Conservation (phyloP, 306 rosid genomes). For the Dalbergia cochinchinensis region DNA sequence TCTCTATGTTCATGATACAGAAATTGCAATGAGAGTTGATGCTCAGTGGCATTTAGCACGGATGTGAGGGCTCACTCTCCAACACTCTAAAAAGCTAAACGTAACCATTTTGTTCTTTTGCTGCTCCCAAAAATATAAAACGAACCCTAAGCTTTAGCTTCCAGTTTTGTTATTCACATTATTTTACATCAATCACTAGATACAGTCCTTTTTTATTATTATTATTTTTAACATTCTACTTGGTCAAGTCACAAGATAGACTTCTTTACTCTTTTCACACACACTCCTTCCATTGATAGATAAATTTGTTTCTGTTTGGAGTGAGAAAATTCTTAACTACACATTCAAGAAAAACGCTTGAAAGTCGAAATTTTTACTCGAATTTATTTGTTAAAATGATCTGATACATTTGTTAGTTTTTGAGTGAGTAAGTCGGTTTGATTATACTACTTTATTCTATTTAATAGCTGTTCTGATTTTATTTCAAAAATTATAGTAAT, state of each 20-base stretch:
- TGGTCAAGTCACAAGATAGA: neutral
- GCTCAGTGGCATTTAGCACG: slow-evolving; percentile 49
- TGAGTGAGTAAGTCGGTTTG: no score
- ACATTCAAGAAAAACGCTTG: no score
- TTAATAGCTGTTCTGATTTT: no score
- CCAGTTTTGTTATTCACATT: neutral
- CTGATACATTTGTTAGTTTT: no score
- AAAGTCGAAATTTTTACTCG: no score
- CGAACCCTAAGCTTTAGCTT: slow-evolving; percentile 50
- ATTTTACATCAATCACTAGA: no score
- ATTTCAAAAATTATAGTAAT: no score
- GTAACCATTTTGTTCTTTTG: slow-evolving; percentile 15
- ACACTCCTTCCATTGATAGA: neutral
- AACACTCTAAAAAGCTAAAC: slow-evolving; percentile 48
- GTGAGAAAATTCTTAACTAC: no score
- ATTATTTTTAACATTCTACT: no score
- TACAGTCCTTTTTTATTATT: neutral
- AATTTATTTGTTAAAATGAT: no score
- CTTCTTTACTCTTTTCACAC: neutral
- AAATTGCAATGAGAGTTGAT: slow-evolving; percentile 48
- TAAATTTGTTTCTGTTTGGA: no score
- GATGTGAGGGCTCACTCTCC: slow-evolving; percentile 59
- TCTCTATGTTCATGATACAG: slow-evolving; percentile 35
- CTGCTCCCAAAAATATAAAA: neutral
- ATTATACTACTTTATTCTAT: no score